Evolutionary conservation across 2,329 filamentous ascomycete species (phyloP).

Genomic region (Colletotrichum cuscutae): DNA sequence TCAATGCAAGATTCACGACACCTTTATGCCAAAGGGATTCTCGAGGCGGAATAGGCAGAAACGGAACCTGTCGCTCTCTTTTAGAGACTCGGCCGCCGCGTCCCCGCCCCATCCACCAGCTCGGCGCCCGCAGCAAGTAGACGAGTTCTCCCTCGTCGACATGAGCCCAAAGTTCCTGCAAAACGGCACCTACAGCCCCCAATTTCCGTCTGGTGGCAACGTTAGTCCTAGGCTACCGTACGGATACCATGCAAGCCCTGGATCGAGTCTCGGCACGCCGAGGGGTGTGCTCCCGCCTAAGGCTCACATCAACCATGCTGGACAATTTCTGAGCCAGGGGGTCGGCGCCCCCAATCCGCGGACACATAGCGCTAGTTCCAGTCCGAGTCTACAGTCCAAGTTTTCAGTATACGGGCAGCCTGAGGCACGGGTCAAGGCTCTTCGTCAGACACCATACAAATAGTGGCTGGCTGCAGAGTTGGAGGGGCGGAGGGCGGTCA

Average conservation of each 20-base stretch:
- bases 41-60: neutral
- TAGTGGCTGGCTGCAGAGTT: too few species aligned
- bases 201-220: neutral
- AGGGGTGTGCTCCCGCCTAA: neutral
- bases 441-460: neutral
- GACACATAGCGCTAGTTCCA: neutral
- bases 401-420: neutral
- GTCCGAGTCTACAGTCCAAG: neutral
- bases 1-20: constrained; percentile 11
- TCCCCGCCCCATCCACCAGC: neutral
- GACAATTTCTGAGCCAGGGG: neutral
- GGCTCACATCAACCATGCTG: neutral
- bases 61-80: constrained; percentile 2
- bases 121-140: neutral
- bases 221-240: constrained; percentile 3
- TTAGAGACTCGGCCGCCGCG: neutral
- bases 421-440: neutral
- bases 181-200: neutral
- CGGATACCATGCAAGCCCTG: neutral
- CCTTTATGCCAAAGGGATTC: constrained; percentile 7
- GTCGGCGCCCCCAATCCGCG: neutral
- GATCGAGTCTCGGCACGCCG: neutral
- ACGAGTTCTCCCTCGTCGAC: constrained; percentile 7
- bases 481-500: too few species aligned
- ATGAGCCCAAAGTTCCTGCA: neutral